These are phyloP conservation scores for Ambrosia trifida DNA, from an alignment of 129 eudicot genomes.

Conservation along the genomic window DNA sequence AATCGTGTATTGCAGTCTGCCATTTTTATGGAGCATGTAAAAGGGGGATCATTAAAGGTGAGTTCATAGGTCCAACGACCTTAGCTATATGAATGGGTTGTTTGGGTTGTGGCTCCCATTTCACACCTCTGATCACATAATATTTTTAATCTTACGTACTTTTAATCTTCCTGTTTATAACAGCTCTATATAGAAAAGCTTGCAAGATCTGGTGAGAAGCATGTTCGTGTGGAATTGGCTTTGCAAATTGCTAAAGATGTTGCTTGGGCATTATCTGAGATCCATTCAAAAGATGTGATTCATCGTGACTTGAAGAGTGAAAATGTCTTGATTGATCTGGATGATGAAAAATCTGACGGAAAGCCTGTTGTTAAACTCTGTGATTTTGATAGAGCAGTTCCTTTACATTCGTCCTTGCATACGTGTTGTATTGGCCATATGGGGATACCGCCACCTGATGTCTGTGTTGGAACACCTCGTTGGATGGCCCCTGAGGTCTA, in stretches of 20 bases:
- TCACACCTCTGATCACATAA: background rate
- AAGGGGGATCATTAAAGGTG: conserved; percentile 93
- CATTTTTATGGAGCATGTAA: conserved; percentile 75
- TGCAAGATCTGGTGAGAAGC: conserved; percentile 63
- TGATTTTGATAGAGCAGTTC: conserved; percentile 95
- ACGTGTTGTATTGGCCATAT: conserved; percentile 80
- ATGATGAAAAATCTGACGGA: conserved; percentile 59
- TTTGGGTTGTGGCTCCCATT: no score
- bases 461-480: conserved; percentile 96
- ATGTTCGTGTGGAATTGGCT: conserved; percentile 48
- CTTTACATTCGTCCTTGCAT: conserved; percentile 71
- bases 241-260: conserved; percentile 68
- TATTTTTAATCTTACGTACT: background rate
- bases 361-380: conserved; percentile 73
- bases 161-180: conserved; percentile 17
- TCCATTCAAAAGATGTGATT: conserved; percentile 79
- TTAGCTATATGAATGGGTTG: background rate
- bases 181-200: conserved; percentile 68
- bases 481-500: conserved; percentile 99
- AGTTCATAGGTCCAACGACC: background rate
- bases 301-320: conserved; percentile 98
- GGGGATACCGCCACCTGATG: conserved; percentile 86
- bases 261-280: conserved; percentile 69
- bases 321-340: conserved; percentile 67
- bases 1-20: conserved; percentile 71